Evolutionary conservation across 2,329 filamentous ascomycete genomes (phyloP), one percentile per base, ranked within the genome.

Genomic region (Teratosphaeriaceae sp.): DNA sequence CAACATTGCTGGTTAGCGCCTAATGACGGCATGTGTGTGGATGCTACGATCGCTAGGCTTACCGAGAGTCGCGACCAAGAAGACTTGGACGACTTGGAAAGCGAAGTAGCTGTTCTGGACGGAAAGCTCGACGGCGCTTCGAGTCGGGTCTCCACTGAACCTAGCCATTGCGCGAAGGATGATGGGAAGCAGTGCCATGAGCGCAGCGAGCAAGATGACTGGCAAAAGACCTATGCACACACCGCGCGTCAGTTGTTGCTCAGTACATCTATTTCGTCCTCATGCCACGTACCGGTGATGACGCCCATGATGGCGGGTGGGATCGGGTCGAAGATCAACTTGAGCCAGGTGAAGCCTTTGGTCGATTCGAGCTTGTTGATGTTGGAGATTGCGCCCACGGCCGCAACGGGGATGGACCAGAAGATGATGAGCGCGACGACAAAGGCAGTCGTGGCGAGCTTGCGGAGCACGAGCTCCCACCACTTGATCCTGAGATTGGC

Each of bases 161-260:
- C 46, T 48, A 20, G 54, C 35, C 16, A 58, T 44, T 43, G 62
- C 59, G 44, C 60, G 66, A n/a, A n/a, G n/a, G 40, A 71, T 50
- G 35, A 70, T 69, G 2, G 69, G 69, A 1, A 72, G 64, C 16
- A 72, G 55, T 7, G 63, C 52, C 64, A 71, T 66, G 15, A 72
- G 54, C 0, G 69, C 58, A 9, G 68, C 61, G 43, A 72, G 64
- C 48, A 70, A 52, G 4, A 58, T 21, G 5, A 53, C 51, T 1
- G 69, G 69, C 3, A 72, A 56, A 3, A 72, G 60, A 55, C 69
- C 69, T 22, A 66, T 70, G n/a, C 72, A 51, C 4, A 72, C 61
- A n/a, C n/a, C n/a, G n/a, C n/a, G n/a, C n/a, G n/a, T n/a, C n/a
- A n/a, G n/a, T n/a, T n/a, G n/a, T n/a, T n/a, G n/a, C n/a, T n/a